These are phyloP conservation scores for Colletotrichum graminicola DNA, from an alignment of 2,329 filamentous ascomycete species.

Conservation along the genomic window DNA sequence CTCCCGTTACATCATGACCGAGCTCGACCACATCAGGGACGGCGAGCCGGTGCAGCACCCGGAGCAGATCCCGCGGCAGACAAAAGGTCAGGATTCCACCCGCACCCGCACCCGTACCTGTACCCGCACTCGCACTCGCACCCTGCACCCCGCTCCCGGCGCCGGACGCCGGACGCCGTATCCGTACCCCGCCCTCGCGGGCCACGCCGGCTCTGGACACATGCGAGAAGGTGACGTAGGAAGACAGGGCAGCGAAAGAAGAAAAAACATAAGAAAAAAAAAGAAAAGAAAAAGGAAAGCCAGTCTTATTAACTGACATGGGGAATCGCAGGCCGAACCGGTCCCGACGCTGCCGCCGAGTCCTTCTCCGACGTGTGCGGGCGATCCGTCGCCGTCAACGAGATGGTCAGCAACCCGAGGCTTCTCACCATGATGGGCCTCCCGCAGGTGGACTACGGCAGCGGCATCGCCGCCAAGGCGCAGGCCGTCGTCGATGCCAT, in stretches of 20 bases:
- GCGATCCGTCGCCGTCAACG: conserved; percentile 49
- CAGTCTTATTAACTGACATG: conserved; percentile 23
- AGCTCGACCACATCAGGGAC: conserved; percentile 55
- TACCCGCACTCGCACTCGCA: not conserved
- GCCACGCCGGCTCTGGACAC: not conserved
- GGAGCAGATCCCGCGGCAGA: conserved; percentile 51
- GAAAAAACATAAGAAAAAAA: not conserved
- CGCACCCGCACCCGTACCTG: no score
- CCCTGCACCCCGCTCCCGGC: not conserved
- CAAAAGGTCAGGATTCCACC: conserved; percentile 45
- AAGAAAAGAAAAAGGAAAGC: not conserved
- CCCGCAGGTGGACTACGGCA: conserved; percentile 48
- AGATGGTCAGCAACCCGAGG: conserved; percentile 49
- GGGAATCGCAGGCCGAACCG: conserved; percentile 28
- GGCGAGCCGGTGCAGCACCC: conserved; percentile 51
- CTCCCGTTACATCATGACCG: conserved; percentile 56
- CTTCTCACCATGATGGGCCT: conserved; percentile 52
- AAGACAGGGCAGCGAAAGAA: not conserved
- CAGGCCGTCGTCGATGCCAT: conserved; percentile 44
- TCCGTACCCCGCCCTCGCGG: not conserved
- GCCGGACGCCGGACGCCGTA: not conserved
- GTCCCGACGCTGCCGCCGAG: conserved; percentile 44
- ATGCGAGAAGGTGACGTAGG: not conserved
- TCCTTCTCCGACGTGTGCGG: conserved; percentile 50
- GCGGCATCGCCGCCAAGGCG: conserved; percentile 46